Evolutionary conservation across 2,329 filamentous ascomycete species (phyloP), one percentile per base, ranked within the genome.

Genomic region (Talaromyces piceae): DNA sequence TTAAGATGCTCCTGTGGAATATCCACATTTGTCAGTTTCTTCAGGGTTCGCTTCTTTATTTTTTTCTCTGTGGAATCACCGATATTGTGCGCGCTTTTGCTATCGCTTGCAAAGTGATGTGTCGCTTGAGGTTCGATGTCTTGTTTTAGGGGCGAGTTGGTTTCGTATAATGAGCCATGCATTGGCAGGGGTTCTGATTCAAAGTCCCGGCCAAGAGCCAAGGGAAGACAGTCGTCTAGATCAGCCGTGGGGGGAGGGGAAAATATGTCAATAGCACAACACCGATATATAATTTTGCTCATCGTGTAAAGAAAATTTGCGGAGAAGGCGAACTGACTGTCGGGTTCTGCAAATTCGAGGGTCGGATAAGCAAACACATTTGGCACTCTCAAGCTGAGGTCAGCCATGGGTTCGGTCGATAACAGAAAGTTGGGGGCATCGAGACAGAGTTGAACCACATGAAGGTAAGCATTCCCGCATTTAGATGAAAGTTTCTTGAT

Each of bases 391-490:
- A 72, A 57, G 26, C 62, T 59, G 3, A 73, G 58, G 46, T 73
- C 70, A 13, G 64, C 63, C 61, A 71, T 70, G 5, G 69, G 69
- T 45, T 71, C 66, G 3, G 69, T 69, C 1, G 68, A 71, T 18
- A 69, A 59, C 52, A 68, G 64, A 51, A 70, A 71, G 56, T 83
- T 80, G 3, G 79, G 79, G 8, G 80, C 77, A 60, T 76, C 74
- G 41, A 85, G 72, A 59, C 81, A 84, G 43, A 80, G 73, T 57
- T 82, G 77, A 9, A 84, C 81, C 3, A 78, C 77, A 55, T 80
- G 76, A 70, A 83, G 78, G 60, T 83, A 85, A 2, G 78, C 74
- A 31, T 73, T 80, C n/a, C 82, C 81, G 60, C 81, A 84, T 62
- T 82, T 84, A 0, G 78, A 76, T 2, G 77, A 79, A 27, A 85